Evolutionary conservation across 345 rosid species (phyloP).

Genomic region (Balakata baccata): DNA sequence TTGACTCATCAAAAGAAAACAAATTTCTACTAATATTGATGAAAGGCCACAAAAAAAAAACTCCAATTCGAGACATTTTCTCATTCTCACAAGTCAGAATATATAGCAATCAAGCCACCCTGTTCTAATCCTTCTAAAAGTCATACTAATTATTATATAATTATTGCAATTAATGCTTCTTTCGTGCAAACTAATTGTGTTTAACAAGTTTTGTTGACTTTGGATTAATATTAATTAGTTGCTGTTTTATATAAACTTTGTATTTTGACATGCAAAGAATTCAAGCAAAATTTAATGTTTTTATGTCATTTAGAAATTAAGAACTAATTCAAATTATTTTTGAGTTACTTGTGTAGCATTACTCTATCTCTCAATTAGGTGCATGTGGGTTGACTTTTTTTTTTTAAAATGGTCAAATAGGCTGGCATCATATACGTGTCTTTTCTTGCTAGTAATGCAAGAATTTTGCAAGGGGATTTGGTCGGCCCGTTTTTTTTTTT

Average conservation of each 20-base stretch:
- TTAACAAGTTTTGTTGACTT: neutral
- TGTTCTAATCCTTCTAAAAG: neutral
- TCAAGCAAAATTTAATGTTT: too few species aligned
- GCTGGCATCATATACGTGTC: constrained; percentile 8
- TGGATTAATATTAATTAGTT: neutral
- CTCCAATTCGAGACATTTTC: too few species aligned
- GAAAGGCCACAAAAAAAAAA: too few species aligned
- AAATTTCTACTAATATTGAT: too few species aligned
- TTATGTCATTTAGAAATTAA: too few species aligned
- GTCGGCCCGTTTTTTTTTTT: constrained; percentile 6
- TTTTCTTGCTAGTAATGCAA: constrained; percentile 16
- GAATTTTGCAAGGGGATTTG: constrained; percentile 12
- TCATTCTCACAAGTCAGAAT: too few species aligned
- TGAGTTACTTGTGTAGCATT: constrained; percentile 13
- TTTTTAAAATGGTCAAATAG: neutral
- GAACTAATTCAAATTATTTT: too few species aligned
- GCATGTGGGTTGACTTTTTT: neutral
- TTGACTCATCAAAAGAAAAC: too few species aligned
- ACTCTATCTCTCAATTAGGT: neutral
- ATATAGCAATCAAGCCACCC: too few species aligned
- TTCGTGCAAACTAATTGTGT: constrained; percentile 4
- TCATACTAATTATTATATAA: neutral
- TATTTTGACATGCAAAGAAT: constrained; percentile 4
- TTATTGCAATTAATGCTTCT: neutral
- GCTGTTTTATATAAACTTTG: neutral